Conservation (phyloP, 352 stramenopile species). For the Phytophthora macrochlamydospora region DNA sequence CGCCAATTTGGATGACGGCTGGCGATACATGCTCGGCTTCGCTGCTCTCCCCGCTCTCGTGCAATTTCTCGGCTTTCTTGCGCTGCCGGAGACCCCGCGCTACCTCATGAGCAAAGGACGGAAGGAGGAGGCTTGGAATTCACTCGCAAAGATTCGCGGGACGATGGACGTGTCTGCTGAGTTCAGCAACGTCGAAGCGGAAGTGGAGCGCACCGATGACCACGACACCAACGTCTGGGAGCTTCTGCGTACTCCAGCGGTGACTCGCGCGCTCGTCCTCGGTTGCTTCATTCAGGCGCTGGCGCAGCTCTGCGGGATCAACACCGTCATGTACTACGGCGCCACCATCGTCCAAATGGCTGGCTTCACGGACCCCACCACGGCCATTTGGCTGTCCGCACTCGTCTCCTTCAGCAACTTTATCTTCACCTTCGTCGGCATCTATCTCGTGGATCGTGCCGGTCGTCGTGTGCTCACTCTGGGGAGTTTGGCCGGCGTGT, state of each 20-base stretch:
- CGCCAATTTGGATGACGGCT: constrained; percentile 56
- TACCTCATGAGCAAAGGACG: constrained; percentile 59
- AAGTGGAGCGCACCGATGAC: constrained; percentile 38
- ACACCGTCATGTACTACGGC: constrained; percentile 90
- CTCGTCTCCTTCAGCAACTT: constrained; percentile 58
- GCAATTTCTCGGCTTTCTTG: constrained; percentile 73
- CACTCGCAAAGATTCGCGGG: constrained; percentile 61
- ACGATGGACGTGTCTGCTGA: constrained; percentile 55
- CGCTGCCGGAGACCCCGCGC: constrained; percentile 71
- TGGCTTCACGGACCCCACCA: constrained; percentile 70
- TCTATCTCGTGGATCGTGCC: constrained; percentile 35
- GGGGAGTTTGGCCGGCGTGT: constrained; percentile 28
- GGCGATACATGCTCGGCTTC: constrained; percentile 85
- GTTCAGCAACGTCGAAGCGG: constrained; percentile 61
- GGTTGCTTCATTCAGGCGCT: constrained; percentile 58
- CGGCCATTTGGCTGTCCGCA: constrained; percentile 80
- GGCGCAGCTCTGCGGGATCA: constrained; percentile 86
- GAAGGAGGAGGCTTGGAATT: constrained; percentile 46
- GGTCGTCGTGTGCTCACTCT: constrained; percentile 33
- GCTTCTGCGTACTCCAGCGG: constrained; percentile 35
- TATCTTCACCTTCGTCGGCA: constrained; percentile 44
- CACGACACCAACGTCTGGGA: constrained; percentile 37
- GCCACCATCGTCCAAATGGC: constrained; percentile 84
- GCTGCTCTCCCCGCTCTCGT: constrained; percentile 65
- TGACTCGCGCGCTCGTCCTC: constrained; percentile 39